Conservation (phyloP, 1,139 yeast genomes). For the Arxiozyma telluris region DNA sequence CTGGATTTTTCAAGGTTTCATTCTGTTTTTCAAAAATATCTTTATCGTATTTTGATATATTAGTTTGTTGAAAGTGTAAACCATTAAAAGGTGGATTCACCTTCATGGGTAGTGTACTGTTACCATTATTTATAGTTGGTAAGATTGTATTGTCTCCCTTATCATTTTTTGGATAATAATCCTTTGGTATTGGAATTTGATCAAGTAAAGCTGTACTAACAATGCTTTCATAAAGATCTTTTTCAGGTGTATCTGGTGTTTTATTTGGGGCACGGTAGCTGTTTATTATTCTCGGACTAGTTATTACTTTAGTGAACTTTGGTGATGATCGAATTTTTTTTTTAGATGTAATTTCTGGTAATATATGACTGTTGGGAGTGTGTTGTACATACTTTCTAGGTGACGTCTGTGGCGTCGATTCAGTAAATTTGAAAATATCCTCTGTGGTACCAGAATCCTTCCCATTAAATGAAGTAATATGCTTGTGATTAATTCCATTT, state of each 20-base stretch:
- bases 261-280: background rate
- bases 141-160: background rate
- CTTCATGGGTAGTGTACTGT: background rate
- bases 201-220: constrained; percentile 31
- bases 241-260: background rate
- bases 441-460: background rate
- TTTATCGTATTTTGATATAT: background rate
- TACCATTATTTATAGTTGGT: background rate
- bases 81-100: background rate
- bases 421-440: constrained; percentile 1
- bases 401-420: background rate
- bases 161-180: constrained; percentile 19
- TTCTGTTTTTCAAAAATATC: background rate
- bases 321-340: constrained; percentile 1
- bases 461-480: background rate
- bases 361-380: background rate
- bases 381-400: background rate
- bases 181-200: constrained; percentile 27
- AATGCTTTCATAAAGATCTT: background rate
- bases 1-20: background rate
- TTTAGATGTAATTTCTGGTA: background rate
- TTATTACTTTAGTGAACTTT: constrained; percentile 1
- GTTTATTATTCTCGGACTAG: constrained; percentile 1
- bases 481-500: background rate
- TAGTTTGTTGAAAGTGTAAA: background rate